These are phyloP conservation scores for Populus tomentosa DNA, from an alignment of 441 rosid species.

Conservation along the genomic window DNA sequence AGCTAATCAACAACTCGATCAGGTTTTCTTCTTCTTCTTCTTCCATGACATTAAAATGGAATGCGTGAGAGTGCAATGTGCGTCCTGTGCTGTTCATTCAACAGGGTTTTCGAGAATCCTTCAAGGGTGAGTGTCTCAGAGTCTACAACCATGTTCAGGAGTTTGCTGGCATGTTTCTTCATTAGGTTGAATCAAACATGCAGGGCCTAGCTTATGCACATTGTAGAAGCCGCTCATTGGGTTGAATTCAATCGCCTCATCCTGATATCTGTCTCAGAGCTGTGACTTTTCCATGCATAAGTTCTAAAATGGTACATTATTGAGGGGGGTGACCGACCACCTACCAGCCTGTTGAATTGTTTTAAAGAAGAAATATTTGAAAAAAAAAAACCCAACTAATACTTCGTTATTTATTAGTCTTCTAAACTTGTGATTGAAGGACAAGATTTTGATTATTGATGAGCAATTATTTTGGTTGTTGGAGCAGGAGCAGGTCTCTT, in stretches of 20 bases:
- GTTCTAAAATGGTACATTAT: neutral
- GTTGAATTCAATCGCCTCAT: neutral
- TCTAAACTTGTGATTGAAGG: no score
- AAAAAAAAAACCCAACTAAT: no score
- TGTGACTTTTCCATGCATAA: neutral
- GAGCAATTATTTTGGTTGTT: neutral
- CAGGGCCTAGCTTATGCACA: neutral
- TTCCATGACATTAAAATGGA: neutral
- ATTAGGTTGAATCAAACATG: slow-evolving; percentile 2
- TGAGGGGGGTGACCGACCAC: neutral
- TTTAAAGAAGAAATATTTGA: no score
- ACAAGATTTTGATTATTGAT: neutral
- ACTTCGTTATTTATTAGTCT: no score
- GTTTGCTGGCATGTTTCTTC: neutral
- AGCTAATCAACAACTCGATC: slow-evolving; percentile 41
- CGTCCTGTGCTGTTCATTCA: no score
- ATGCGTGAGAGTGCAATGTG: neutral
- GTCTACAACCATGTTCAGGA: slow-evolving; percentile 3
- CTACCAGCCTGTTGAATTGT: no score
- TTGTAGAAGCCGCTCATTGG: neutral
- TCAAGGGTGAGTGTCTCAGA: slow-evolving; percentile 49
- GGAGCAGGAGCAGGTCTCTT: neutral
- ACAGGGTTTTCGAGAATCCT: slow-evolving; percentile 60
- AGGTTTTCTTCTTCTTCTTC: slow-evolving; percentile 23
- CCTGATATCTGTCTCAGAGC: neutral